A percentile compares a stretch with the other conserved stretches of the same genome.
Conservation (phyloP, 495 filamentous ascomycete genomes). For the Trichoderma orchidacearum region DNA sequence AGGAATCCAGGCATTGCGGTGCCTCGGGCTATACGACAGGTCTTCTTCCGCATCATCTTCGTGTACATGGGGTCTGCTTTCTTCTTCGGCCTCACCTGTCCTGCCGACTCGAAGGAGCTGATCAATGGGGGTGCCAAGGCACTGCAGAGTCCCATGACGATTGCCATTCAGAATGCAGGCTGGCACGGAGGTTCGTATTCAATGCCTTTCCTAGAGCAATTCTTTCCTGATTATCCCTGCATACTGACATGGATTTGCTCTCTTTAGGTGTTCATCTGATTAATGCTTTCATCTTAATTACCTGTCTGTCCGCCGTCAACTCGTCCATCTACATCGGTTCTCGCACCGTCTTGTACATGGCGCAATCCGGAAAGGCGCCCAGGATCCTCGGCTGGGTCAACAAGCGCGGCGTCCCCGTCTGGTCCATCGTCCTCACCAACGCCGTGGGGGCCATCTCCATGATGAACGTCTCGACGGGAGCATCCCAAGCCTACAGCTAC, state of each 20-base stretch:
- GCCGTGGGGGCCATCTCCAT: constrained; percentile 54
- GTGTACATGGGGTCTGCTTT: constrained; percentile 62
- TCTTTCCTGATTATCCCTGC: too few relatives aligned
- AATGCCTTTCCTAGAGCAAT: background rate
- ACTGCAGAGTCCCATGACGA: constrained; percentile 42
- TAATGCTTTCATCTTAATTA: constrained; percentile 59
- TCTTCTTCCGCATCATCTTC: constrained; percentile 63
- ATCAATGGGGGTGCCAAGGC: constrained; percentile 34
- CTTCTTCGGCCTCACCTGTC: constrained; percentile 52
- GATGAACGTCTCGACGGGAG: constrained; percentile 46
- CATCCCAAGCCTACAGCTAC: constrained; percentile 38
- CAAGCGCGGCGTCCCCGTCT: constrained; percentile 49
- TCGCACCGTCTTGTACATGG: constrained; percentile 54
- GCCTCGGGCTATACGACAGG: constrained; percentile 58
- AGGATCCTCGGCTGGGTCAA: constrained; percentile 50
- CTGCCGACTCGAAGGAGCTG: constrained; percentile 29
- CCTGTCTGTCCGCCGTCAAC: constrained; percentile 56
- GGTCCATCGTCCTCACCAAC: constrained; percentile 48
- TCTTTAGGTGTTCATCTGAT: constrained; percentile 41
- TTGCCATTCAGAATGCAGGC: constrained; percentile 45
- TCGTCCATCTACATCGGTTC: constrained; percentile 55
- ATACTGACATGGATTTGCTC: too few relatives aligned
- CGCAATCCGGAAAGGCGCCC: constrained; percentile 49
- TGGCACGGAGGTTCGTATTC: constrained; percentile 20
- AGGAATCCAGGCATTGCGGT: constrained; percentile 58